Evolutionary conservation across 225 moss, liverwort and hornwort species (phyloP).

Genomic region (Sphagnum tenellum): DNA sequence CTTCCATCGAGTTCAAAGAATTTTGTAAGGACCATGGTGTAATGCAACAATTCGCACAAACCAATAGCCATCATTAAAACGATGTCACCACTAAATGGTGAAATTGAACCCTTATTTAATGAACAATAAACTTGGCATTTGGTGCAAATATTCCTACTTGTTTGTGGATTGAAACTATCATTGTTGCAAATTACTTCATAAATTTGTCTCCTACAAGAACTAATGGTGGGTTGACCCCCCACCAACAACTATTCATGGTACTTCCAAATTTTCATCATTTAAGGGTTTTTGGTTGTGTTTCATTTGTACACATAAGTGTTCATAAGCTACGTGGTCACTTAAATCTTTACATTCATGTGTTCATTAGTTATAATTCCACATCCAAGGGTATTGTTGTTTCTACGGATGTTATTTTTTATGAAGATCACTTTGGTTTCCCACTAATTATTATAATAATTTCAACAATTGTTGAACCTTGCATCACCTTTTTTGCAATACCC

Average conservation of each 20-base stretch:
- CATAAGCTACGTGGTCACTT: background rate
- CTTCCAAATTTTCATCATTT: background rate
- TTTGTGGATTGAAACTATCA: background rate
- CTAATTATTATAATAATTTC: too few relatives aligned
- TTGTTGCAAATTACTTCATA: background rate
- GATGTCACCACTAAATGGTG: background rate
- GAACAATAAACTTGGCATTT: background rate
- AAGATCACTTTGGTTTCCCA: too few relatives aligned
- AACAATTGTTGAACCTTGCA: too few relatives aligned
- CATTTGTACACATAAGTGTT: background rate
- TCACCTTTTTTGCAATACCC: too few relatives aligned
- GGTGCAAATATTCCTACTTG: background rate
- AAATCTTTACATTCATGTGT: background rate
- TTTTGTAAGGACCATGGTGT: slow-evolving; percentile 5
- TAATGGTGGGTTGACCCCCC: background rate
- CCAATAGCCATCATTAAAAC: slow-evolving; percentile 5
- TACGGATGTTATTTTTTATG: too few relatives aligned
- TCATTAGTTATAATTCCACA: too few relatives aligned
- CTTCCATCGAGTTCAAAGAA: background rate
- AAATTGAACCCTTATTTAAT: background rate
- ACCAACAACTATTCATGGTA: background rate
- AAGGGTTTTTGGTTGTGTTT: background rate
- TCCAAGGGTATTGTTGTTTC: too few relatives aligned
- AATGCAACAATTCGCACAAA: background rate
- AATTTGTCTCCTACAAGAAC: background rate